Percentiles rank a stretch among this genome's conserved stretches.
Conservation (phyloP, 2,329 filamentous ascomycete genomes). For the Nectriaceae sp. region DNA sequence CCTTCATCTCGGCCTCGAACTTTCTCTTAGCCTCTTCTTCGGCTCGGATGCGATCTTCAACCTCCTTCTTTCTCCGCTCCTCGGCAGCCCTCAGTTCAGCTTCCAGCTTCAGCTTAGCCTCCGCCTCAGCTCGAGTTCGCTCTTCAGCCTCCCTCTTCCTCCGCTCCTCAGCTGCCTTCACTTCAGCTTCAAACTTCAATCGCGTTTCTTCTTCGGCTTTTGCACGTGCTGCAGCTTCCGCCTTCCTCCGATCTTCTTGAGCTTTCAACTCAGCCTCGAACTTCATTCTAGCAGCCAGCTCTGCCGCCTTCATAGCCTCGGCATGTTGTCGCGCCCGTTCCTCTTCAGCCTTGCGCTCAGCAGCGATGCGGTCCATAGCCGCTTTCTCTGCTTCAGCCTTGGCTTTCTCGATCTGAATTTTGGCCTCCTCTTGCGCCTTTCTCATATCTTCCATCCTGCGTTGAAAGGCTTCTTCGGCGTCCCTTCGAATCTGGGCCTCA, state of each 20-base stretch:
- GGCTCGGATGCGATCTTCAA: constrained; percentile 43
- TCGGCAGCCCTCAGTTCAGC: constrained; percentile 43
- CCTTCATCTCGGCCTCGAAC: constrained; percentile 47
- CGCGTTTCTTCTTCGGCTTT: constrained; percentile 47
- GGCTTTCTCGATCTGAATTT: constrained; percentile 40
- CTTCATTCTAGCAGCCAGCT: constrained; percentile 48
- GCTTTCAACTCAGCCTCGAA: constrained; percentile 47
- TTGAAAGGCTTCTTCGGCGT: constrained; percentile 46
- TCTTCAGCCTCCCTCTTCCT: constrained; percentile 52
- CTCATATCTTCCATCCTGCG: constrained; percentile 29
- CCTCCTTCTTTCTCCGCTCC: too few species aligned
- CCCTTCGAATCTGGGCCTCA: constrained; percentile 46
- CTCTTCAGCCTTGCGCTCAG: constrained; percentile 27
- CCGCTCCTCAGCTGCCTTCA: constrained; percentile 44
- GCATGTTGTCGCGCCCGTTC: constrained; percentile 44
- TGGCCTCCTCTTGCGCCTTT: constrained; percentile 23
- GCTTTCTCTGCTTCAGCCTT: constrained; percentile 42
- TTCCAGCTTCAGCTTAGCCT: constrained; percentile 40
- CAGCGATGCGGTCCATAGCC: constrained; percentile 48
- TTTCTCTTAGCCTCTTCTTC: constrained; percentile 49
- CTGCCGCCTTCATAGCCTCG: constrained; percentile 45
- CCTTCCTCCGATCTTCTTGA: constrained; percentile 47
- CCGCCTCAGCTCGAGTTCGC: constrained; percentile 40
- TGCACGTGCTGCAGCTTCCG: constrained; percentile 47
- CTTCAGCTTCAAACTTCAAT: constrained; percentile 47